Percentiles rank a stretch among this genome's conserved stretches.
Evolutionary conservation across 805 yeast genomes (phyloP).

Genomic region (Yarrowia bubula): DNA sequence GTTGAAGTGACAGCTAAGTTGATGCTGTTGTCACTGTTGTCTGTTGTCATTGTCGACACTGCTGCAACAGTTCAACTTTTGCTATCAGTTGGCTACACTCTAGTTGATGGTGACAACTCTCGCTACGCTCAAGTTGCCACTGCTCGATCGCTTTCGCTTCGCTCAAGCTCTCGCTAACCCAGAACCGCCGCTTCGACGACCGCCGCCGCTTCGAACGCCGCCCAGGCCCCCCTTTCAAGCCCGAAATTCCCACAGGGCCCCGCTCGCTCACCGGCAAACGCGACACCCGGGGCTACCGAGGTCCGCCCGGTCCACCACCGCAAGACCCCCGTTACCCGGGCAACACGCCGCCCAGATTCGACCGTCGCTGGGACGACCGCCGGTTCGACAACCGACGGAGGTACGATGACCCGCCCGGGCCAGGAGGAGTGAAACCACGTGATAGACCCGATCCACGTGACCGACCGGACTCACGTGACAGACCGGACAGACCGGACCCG

Average conservation of each 20-base stretch:
- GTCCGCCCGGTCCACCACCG: not conserved
- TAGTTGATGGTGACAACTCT: too few relatives aligned
- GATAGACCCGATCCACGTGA: not conserved
- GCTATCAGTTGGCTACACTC: too few relatives aligned
- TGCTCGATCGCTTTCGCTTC: too few relatives aligned
- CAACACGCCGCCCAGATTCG: conserved; percentile 11
- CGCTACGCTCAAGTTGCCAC: too few relatives aligned
- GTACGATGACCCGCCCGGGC: not conserved
- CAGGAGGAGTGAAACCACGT: not conserved
- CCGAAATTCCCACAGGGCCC: conserved; percentile 14
- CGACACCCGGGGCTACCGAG: conserved; percentile 25
- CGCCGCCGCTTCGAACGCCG: conserved; percentile 18
- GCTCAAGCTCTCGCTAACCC: not conserved
- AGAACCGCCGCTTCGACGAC: conserved; percentile 24
- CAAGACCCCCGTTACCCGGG: conserved; percentile 5
- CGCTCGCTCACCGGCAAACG: conserved; percentile 28
- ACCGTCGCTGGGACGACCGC: conserved; percentile 12
- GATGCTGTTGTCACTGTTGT: too few relatives aligned
- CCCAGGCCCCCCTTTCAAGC: conserved; percentile 24
- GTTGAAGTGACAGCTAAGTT: too few relatives aligned
- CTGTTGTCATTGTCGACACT: not conserved
- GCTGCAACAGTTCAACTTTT: not conserved
- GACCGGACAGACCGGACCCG: not conserved
- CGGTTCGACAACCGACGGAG: not conserved
- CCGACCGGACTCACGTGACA: not conserved